phyloP scores from a whole-genome alignment of 805 yeast genomes.

The Wickerhamomyces xylosicus region DNA sequence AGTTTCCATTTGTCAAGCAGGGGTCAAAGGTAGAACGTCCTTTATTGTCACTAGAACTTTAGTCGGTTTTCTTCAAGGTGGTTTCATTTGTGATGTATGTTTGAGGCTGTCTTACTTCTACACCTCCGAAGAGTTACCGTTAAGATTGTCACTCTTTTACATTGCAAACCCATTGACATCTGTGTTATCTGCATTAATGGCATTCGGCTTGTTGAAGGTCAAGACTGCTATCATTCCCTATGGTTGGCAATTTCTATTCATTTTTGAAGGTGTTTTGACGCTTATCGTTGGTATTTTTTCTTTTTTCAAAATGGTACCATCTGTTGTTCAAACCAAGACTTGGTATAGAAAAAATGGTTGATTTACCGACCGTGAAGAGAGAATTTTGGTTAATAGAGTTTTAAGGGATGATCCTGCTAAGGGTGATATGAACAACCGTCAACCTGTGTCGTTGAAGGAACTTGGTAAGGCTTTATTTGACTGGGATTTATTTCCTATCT shows the following conservation, averaged over 20 bases:
- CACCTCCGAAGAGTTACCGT: conserved; percentile 45
- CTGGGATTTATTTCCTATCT: conserved; percentile 47
- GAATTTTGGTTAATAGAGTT: conserved; percentile 46
- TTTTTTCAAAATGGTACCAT: conserved; percentile 43
- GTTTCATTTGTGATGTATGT: conserved; percentile 55
- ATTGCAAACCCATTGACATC: conserved; percentile 39
- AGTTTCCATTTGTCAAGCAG: conserved; percentile 43
- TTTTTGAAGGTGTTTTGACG: conserved; percentile 54
- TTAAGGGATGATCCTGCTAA: conserved; percentile 54
- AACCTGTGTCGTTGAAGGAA: conserved; percentile 33
- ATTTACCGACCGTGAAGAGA: conserved; percentile 43
- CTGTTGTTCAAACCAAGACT: conserved; percentile 40
- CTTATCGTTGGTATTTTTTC: conserved; percentile 38
- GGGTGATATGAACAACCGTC: conserved; percentile 57
- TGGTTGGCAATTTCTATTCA: conserved; percentile 61
- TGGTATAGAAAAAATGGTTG: conserved; percentile 41
- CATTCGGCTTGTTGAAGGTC: conserved; percentile 43
- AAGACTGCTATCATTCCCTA: conserved; percentile 31
- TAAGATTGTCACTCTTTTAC: conserved; percentile 52
- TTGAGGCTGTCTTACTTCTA: conserved; percentile 61
- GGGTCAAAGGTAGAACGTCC: conserved; percentile 28
- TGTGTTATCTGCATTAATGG: conserved; percentile 36
- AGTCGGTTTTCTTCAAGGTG: conserved; percentile 55
- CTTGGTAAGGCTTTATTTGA: conserved; percentile 33
- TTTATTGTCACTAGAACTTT: conserved; percentile 40